These are phyloP conservation scores for Trichoderma virens DNA, from an alignment of 495 filamentous ascomycete genomes.

Conservation along the genomic window DNA sequence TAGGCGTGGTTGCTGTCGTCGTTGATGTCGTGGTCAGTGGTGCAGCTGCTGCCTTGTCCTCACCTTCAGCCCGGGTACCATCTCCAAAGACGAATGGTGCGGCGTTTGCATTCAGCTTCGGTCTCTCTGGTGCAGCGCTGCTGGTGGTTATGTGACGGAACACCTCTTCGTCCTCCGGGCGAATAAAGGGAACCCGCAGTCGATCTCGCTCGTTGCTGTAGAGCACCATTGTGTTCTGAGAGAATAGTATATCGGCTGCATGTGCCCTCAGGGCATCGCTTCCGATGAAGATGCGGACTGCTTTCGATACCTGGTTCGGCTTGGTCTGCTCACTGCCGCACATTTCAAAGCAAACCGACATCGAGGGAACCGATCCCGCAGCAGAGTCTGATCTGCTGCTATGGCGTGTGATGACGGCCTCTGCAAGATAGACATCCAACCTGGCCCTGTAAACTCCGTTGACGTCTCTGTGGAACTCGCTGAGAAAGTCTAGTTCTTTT, in stretches of 20 bases:
- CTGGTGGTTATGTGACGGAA: slow-evolving; percentile 70
- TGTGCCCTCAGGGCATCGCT: slow-evolving; percentile 81
- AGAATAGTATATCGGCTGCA: slow-evolving; percentile 87
- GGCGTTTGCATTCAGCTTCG: slow-evolving; percentile 42
- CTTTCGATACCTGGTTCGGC: slow-evolving; percentile 38
- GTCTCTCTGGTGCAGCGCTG: slow-evolving; percentile 39
- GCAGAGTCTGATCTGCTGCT: slow-evolving; percentile 68
- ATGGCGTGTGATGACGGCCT: slow-evolving; percentile 72
- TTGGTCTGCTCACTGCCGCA: slow-evolving; percentile 42
- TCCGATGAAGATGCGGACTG: slow-evolving; percentile 74
- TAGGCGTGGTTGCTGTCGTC: slow-evolving; percentile 12
- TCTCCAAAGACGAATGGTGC: slow-evolving; percentile 37
- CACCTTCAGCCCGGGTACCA: slow-evolving; percentile 10
- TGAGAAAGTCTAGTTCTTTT: slow-evolving; percentile 59
- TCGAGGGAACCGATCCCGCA: slow-evolving; percentile 66
- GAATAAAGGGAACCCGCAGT: slow-evolving; percentile 83
- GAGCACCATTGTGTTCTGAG: slow-evolving; percentile 77
- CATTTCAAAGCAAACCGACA: slow-evolving; percentile 73
- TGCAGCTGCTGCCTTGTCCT: slow-evolving; percentile 1
- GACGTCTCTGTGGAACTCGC: slow-evolving; percentile 54
- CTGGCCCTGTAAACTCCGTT: slow-evolving; percentile 61
- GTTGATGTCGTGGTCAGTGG: slow-evolving; percentile 14
- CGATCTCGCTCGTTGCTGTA: slow-evolving; percentile 83
- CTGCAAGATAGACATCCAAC: slow-evolving; percentile 78
- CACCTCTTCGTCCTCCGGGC: slow-evolving; percentile 76